A percentile compares a stretch with the other conserved stretches of the same genome.
These are phyloP conservation scores for Starmera caribaea DNA, from an alignment of 805 yeast genomes.

Conservation along the genomic window DNA sequence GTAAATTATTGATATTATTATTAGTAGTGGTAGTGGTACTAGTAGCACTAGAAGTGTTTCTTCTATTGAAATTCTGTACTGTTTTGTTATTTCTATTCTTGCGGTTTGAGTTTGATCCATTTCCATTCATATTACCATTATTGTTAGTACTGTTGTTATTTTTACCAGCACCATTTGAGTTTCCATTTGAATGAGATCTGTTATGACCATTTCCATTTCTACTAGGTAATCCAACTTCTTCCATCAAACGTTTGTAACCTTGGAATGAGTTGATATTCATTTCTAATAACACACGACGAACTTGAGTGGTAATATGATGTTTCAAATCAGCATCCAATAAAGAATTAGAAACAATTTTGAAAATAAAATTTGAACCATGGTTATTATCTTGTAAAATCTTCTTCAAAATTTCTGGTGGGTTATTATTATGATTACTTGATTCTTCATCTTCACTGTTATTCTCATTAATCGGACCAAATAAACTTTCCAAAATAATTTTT, in stretches of 20 bases:
- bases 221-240: slow-evolving; percentile 68
- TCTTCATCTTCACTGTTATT: slow-evolving; percentile 3
- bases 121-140: background rate
- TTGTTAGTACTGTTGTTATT: too few species aligned
- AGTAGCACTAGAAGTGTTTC: background rate
- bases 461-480: slow-evolving; percentile 49
- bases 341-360: slow-evolving; percentile 71
- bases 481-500: slow-evolving; percentile 47
- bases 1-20: background rate
- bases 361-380: slow-evolving; percentile 70
- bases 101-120: background rate
- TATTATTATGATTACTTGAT: slow-evolving; percentile 17
- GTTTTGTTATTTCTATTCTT: background rate
- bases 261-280: slow-evolving; percentile 47
- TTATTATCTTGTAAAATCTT: slow-evolving; percentile 54
- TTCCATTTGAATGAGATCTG: slow-evolving; percentile 17
- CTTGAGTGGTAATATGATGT: slow-evolving; percentile 48
- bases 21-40: background rate
- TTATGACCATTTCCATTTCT: slow-evolving; percentile 10
- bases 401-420: slow-evolving; percentile 40
- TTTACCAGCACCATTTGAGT: slow-evolving; percentile 1
- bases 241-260: slow-evolving; percentile 78
- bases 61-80: background rate
- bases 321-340: slow-evolving; percentile 47
- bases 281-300: slow-evolving; percentile 53